A percentile compares a stretch with the other conserved stretches of the same genome.
Evolutionary conservation across 108 stramenopile species (phyloP).

Genomic region (Fistulifera pelliculosa): DNA sequence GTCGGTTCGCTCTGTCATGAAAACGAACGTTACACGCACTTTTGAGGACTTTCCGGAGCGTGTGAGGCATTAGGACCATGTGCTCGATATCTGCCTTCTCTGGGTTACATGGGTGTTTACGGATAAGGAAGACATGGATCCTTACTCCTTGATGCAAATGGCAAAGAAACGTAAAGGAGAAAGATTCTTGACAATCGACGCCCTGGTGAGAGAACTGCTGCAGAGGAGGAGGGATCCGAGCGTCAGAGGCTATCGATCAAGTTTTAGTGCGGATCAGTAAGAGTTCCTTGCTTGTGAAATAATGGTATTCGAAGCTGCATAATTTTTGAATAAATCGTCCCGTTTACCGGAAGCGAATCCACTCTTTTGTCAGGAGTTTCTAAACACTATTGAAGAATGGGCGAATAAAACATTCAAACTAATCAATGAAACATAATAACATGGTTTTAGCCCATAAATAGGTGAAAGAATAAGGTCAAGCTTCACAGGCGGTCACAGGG

Average conservation of each 20-base stretch:
- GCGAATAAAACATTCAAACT: neutral
- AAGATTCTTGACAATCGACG: slow-evolving; percentile 64
- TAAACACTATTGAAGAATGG: no score
- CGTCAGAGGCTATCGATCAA: slow-evolving; percentile 72
- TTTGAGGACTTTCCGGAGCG: slow-evolving; percentile 51
- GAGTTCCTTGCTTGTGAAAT: slow-evolving; percentile 27
- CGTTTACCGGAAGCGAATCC: no score
- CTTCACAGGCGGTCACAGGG: no score
- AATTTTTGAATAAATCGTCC: no score
- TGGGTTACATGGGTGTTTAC: slow-evolving; percentile 74
- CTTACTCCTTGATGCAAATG: slow-evolving; percentile 38
- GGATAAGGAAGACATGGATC: slow-evolving; percentile 36
- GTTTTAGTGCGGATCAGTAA: slow-evolving; percentile 71
- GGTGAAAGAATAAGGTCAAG: no score
- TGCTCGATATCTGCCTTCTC: slow-evolving; percentile 66
- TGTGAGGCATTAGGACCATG: slow-evolving; percentile 63
- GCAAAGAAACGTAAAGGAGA: slow-evolving; percentile 45
- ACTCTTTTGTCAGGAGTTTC: no score
- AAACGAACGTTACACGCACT: slow-evolving; percentile 67
- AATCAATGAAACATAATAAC: neutral
- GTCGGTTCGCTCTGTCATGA: slow-evolving; percentile 64
- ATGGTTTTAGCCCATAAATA: neutral
- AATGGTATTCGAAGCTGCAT: no score
- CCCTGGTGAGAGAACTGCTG: slow-evolving; percentile 62
- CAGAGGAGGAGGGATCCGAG: slow-evolving; percentile 84